phyloP scores from a whole-genome alignment of 176 grass and related monocot species.

The Pontederia paniculata region DNA sequence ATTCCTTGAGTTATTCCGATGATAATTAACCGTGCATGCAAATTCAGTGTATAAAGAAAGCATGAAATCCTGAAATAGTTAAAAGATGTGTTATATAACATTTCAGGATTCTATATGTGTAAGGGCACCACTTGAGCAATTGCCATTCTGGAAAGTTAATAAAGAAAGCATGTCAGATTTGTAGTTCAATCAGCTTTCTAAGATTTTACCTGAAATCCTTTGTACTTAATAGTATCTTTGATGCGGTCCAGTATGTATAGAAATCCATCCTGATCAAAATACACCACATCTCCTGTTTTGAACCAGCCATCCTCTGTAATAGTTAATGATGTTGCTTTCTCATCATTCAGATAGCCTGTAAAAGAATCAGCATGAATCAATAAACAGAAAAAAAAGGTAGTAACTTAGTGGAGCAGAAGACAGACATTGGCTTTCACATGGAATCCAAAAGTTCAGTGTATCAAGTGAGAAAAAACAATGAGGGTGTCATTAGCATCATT shows the following conservation, averaged over 20 bases:
- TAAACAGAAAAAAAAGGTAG: slow-evolving; percentile 1
- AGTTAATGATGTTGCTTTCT: slow-evolving; percentile 23
- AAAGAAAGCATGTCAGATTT: not conserved
- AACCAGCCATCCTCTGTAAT: slow-evolving; percentile 47
- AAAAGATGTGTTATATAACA: no score
- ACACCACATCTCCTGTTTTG: slow-evolving; percentile 63
- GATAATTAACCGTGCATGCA: not conserved
- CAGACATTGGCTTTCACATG: not conserved
- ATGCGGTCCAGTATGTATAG: slow-evolving; percentile 67
- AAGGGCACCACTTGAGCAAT: no score
- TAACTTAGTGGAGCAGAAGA: not conserved
- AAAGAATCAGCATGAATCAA: slow-evolving; percentile 9
- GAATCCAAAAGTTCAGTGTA: no score
- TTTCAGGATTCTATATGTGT: no score
- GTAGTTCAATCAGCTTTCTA: not conserved
- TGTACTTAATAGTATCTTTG: slow-evolving; percentile 95
- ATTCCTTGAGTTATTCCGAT: not conserved
- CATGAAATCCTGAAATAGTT: no score
- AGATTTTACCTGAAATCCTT: slow-evolving; percentile 74
- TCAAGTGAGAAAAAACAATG: no score
- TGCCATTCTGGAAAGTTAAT: not conserved
- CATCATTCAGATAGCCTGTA: slow-evolving; percentile 69
- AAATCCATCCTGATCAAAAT: slow-evolving; percentile 76
- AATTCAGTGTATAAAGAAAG: not conserved
- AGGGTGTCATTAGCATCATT: no score